A percentile compares a stretch with the other conserved stretches of the same genome.
Conservation (phyloP, 1,284 basidiomycete genomes). For the Austroboletus novae-zelandiae region DNA sequence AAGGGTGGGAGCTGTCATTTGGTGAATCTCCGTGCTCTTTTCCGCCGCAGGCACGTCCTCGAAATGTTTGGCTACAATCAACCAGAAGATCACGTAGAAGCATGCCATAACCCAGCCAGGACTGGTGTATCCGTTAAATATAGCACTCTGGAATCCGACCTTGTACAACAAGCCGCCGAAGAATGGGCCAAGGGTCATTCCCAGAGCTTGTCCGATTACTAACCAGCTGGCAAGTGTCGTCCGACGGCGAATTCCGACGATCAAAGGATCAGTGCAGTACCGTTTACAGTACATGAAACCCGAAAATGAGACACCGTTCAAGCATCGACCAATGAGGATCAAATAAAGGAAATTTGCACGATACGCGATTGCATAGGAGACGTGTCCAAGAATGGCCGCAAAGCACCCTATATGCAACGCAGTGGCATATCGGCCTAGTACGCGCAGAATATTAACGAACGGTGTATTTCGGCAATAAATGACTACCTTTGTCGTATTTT, state of each 20-base stretch:
- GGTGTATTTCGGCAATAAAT: neutral
- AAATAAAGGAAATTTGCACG: slow-evolving; percentile 45
- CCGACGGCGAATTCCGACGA: slow-evolving; percentile 62
- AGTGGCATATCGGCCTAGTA: slow-evolving; percentile 48
- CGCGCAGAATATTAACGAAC: slow-evolving; percentile 1
- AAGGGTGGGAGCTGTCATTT: neutral
- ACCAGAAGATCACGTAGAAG: slow-evolving; percentile 54
- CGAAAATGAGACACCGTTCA: slow-evolving; percentile 44
- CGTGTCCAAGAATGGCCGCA: slow-evolving; percentile 41
- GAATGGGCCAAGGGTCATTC: slow-evolving; percentile 67
- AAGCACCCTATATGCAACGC: slow-evolving; percentile 45
- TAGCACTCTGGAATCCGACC: slow-evolving; percentile 46
- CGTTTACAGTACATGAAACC: slow-evolving; percentile 56
- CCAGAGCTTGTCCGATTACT: slow-evolving; percentile 61
- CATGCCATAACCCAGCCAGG: slow-evolving; percentile 66
- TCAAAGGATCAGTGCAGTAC: slow-evolving; percentile 62
- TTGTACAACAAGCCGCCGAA: slow-evolving; percentile 61
- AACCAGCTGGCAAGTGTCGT: slow-evolving; percentile 64
- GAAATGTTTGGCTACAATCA: slow-evolving; percentile 42
- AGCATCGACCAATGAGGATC: slow-evolving; percentile 47
- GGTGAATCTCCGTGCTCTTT: slow-evolving; percentile 10
- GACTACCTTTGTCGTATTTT: slow-evolving; percentile 51
- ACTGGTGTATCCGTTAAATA: slow-evolving; percentile 65
- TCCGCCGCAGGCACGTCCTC: slow-evolving; percentile 45
- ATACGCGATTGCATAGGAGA: slow-evolving; percentile 48